Base-by-base conservation (phyloP, 2,329 filamentous ascomycete genomes). In the Cercospora sp. region DNA sequence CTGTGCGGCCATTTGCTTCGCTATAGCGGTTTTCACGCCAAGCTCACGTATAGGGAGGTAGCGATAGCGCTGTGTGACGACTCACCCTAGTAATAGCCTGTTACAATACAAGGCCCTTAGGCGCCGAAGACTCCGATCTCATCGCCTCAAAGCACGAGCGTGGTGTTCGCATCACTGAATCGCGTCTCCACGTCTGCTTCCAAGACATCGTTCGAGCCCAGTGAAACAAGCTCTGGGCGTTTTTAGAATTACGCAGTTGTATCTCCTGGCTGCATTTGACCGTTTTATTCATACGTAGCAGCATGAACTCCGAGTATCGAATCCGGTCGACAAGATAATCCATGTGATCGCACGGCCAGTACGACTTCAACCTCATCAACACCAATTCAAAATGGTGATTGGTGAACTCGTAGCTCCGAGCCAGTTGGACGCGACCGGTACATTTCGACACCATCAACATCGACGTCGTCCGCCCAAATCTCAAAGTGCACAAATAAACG, bases 1-100 rank as follows among this genome's bases (percentile, higher is more conserved):
- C 18, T 69, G 68, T 26, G 65, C 64, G 12, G 57, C 18, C 18
- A 28, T 67, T 20, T 67, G 68, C 48, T 55, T 55, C 48, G 20
- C 48, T n/a, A 55, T 55, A 55, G 48, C 48, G 4, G 26, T 55
- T 3, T 55, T 55, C 23, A 55, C 48, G 23, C 23, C 48, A n/a
- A 55, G 48, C 48, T 55, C 48, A 28, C 48, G 23, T 26, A 55
- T 55, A 28, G 48, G 48, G 7, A 28, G 26, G 20, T 53, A 53
- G n/a, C 20, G 45, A 8, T 51, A 20, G 20, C 36, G n/a, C 16
- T 42, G 3, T 36, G 13, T 13, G 3, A 51, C 48, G 6, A 30
- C 16, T 55, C 5, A 7, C 10, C 23, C 48, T 26, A 7, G 12
- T 28, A 23, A 7, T n/a, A 55, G 48, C 20, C 6, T 16, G 5